Conservation (phyloP, 768 basidiomycete species). For the Fomitopsis serialis region DNA sequence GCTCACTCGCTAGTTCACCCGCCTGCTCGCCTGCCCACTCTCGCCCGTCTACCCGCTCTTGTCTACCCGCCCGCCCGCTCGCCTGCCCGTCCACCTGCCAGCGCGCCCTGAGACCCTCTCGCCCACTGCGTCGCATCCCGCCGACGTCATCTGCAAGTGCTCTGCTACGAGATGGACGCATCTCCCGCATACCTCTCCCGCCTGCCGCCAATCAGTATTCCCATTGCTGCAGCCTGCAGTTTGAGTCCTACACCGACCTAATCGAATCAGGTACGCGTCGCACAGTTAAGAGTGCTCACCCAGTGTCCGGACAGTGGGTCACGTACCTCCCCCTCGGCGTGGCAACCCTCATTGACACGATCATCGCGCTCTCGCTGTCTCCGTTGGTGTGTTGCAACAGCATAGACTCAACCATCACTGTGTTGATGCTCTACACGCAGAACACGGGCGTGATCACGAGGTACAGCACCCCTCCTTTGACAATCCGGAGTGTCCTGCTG, state of each 20-base stretch:
- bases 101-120: no score
- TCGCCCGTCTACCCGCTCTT: no score
- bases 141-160: neutral
- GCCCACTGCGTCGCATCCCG: neutral
- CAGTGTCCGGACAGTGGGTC: slow-evolving; percentile 11
- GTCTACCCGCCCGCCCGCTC: no score
- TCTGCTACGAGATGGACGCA: slow-evolving; percentile 3
- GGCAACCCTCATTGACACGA: slow-evolving; percentile 9
- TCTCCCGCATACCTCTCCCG: neutral
- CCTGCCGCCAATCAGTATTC: neutral
- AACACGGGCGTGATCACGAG: slow-evolving; percentile 16
- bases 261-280: neutral
- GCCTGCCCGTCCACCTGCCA: no score
- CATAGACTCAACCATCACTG: slow-evolving; percentile 10
- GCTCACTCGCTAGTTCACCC: no score
- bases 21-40: no score
- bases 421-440: slow-evolving; percentile 14
- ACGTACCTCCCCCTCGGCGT: slow-evolving; percentile 10
- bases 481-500: neutral
- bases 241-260: neutral
- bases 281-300: neutral
- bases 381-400: slow-evolving; percentile 3
- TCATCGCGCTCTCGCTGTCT: slow-evolving; percentile 14
- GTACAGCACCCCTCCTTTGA: neutral
- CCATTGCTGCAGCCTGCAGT: neutral